Conservation (phyloP, 2,329 filamentous ascomycete species). For the Xylariomycetidae sp. region DNA sequence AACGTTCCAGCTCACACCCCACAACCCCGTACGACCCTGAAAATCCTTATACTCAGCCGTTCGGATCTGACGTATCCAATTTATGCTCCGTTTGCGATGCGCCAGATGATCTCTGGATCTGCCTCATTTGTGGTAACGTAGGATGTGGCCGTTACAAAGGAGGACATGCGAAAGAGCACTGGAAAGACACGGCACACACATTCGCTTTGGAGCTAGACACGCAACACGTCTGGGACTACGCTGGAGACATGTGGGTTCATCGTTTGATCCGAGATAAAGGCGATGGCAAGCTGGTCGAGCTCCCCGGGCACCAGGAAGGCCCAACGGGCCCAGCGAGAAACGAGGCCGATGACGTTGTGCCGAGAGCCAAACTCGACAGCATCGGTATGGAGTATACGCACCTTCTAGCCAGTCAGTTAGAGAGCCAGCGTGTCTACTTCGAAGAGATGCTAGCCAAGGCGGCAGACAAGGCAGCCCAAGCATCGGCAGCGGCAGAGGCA, state of each 20-base stretch:
- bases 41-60: constrained; percentile 48
- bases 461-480: constrained; percentile 79
- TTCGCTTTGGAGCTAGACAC: constrained; percentile 91
- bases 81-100: constrained; percentile 79
- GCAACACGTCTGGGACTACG: constrained; percentile 97
- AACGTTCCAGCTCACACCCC: constrained; percentile 15
- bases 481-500: constrained; percentile 59
- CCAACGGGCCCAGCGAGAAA: constrained; percentile 20
- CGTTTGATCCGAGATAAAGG: constrained; percentile 90
- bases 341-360: constrained; percentile 61
- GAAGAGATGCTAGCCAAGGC: constrained; percentile 87
- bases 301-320: constrained; percentile 51
- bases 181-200: constrained; percentile 81
- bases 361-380: constrained; percentile 61
- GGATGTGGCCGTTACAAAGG: constrained; percentile 93
- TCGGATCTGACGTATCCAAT: constrained; percentile 56
- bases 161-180: constrained; percentile 89
- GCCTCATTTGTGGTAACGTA: constrained; percentile 85
- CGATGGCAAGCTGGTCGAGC: constrained; percentile 84
- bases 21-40: constrained; percentile 34
- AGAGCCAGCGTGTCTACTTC: constrained; percentile 88
- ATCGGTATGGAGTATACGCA: constrained; percentile 95
- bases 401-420: constrained; percentile 84
- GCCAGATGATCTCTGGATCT: constrained; percentile 85
- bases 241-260: constrained; percentile 92